Evolutionary conservation across 1,284 basidiomycete genomes (phyloP), one percentile per base, ranked within the genome.

Genomic region (Tilletia caries): DNA sequence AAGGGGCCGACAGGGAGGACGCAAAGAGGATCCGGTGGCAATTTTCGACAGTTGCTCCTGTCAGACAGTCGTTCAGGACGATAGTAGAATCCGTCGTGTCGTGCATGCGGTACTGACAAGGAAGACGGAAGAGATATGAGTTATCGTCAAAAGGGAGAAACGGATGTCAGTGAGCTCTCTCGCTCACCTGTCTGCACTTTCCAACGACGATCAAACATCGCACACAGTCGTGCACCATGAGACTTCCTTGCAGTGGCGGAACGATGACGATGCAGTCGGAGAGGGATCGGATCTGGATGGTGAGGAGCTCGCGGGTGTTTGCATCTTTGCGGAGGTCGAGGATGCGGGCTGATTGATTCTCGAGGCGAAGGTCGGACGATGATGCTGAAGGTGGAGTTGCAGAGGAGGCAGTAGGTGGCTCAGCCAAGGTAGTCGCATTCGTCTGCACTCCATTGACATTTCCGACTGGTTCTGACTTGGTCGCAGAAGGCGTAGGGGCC

Each of bases 31-130:
- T 43, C 3, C 64, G 64, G 25, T 33, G 15, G 43, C 43, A 41
- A n/a, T 37, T n/a, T 43, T 65, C 64, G 64, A 65, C 44, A 18
- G 64, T 46, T n/a, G 64, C 37, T 18, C 64, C 41, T 10, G 41
- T 65, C 20, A 37, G 23, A 23, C 64, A 65, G 41, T 65, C 41
- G 15, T 18, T 37, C 37, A 65, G 12, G 10, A 65, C 34, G 23
- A 65, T 29, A 13, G 23, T 43, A 18, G 43, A 46, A n/a, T 41
- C 64, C 13, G 43, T 46, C 37, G 64, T 65, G 25, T 10, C 27
- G n/a, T 65, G 64, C 41, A 65, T 46, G 37, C 64, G 64, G 44
- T 46, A 43, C 64, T 65, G 25, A 2, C 10, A 32, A 29, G 27
- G 27, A 25, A 32, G 20, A 15, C 18, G 29, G n/a, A 1, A 33